Evolutionary conservation across 129 eudicot genomes (phyloP).

Genomic region (Kitagawia praeruptora): DNA sequence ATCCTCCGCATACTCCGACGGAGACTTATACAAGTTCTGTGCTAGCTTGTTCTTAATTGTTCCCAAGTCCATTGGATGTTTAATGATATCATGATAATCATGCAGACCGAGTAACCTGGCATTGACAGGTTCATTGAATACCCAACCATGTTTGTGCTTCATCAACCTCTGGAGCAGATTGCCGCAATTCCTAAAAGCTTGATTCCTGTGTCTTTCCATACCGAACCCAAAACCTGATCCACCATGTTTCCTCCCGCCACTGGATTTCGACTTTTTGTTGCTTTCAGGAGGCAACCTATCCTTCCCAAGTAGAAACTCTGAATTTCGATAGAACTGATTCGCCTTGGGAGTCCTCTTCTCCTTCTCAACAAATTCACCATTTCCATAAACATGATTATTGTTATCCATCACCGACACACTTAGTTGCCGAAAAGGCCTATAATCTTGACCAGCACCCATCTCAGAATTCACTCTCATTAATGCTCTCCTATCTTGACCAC

Average conservation of each 20-base stretch:
- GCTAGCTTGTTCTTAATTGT: slow-evolving; percentile 65
- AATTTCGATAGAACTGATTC: slow-evolving; percentile 63
- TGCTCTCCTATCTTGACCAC: slow-evolving; percentile 31
- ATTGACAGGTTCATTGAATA: slow-evolving; percentile 80
- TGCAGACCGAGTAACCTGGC: slow-evolving; percentile 58
- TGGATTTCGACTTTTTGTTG: slow-evolving; percentile 47
- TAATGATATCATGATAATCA: slow-evolving; percentile 82
- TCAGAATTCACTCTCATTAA: slow-evolving; percentile 54
- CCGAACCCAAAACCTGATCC: slow-evolving; percentile 29
- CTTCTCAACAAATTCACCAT: slow-evolving; percentile 58
- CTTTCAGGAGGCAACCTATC: slow-evolving; percentile 81
- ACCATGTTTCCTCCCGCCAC: slow-evolving; percentile 52
- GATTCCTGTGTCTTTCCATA: slow-evolving; percentile 40
- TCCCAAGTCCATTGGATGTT: slow-evolving; percentile 96
- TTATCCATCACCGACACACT: slow-evolving; percentile 57
- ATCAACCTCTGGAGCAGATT: slow-evolving; percentile 69
- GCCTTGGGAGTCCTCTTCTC: slow-evolving; percentile 96
- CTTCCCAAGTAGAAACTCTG: slow-evolving; percentile 77
- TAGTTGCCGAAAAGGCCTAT: slow-evolving; percentile 51
- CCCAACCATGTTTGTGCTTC: slow-evolving; percentile 95
- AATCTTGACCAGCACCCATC: slow-evolving; percentile 35
- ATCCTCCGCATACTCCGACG: slow-evolving; percentile 81
- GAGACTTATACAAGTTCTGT: slow-evolving; percentile 72
- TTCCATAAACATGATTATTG: slow-evolving; percentile 31
- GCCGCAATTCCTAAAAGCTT: slow-evolving; percentile 51